Evolutionary conservation across 495 filamentous ascomycete genomes (phyloP).

Genomic region (Xanthoparmelia taractica): DNA sequence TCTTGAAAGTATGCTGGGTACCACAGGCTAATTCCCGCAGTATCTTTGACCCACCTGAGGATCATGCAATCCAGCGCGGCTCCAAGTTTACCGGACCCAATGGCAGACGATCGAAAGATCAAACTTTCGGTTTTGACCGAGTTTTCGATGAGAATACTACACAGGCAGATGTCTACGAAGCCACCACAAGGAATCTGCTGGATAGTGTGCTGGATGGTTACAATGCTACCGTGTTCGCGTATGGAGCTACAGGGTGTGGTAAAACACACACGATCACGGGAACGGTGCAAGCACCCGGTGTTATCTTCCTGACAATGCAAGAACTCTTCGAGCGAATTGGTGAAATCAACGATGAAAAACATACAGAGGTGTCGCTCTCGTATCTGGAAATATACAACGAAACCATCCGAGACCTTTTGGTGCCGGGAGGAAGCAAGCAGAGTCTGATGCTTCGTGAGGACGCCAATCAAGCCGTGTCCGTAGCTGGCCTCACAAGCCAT

Average conservation of each 20-base stretch:
- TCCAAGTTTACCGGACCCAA: slow-evolving; percentile 72
- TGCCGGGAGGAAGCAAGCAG: slow-evolving; percentile 76
- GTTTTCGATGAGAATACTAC: slow-evolving; percentile 95
- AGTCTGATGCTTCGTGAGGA: slow-evolving; percentile 94
- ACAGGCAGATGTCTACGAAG: slow-evolving; percentile 92
- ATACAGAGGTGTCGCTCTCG: slow-evolving; percentile 82
- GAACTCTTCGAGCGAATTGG: slow-evolving; percentile 92
- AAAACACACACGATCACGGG: slow-evolving; percentile 99
- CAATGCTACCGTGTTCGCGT: slow-evolving; percentile 98
- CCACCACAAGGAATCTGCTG: slow-evolving; percentile 78
- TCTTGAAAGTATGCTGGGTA: background rate
- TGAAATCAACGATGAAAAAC: slow-evolving; percentile 77
- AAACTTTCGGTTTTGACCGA: slow-evolving; percentile 92
- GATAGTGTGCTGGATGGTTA: slow-evolving; percentile 96
- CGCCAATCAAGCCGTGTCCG: slow-evolving; percentile 84
- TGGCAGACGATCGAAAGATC: slow-evolving; percentile 93
- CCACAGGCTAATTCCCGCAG: slow-evolving; percentile 37
- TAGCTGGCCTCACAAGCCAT: slow-evolving; percentile 86
- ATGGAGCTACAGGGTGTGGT: slow-evolving; percentile 95
- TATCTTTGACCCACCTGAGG: slow-evolving; percentile 95
- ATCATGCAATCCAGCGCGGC: slow-evolving; percentile 88
- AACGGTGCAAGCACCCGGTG: slow-evolving; percentile 85
- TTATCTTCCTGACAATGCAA: slow-evolving; percentile 98
- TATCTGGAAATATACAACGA: slow-evolving; percentile 99
- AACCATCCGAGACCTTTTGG: slow-evolving; percentile 90